Evolutionary conservation across 1,284 basidiomycete genomes (phyloP), one percentile per base, ranked within the genome.

Genomic region (Phellinidium pouzarii): DNA sequence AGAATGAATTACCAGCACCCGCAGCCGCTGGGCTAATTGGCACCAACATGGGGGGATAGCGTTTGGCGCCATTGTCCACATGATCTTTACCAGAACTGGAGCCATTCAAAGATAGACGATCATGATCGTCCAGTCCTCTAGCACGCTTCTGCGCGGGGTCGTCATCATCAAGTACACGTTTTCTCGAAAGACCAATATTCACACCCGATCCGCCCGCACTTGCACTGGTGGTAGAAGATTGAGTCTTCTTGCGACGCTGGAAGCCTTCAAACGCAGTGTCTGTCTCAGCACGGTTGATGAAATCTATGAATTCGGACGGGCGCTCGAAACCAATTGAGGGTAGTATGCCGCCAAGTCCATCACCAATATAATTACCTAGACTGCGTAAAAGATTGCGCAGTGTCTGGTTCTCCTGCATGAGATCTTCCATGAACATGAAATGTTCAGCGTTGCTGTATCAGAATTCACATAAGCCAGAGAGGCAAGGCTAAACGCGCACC

Each of bases 181-280:
- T 53, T 45, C 55, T 59, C 23, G 34, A 29, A n/a, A 47, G 56
- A 60, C 61, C 14, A 61, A 67, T 26, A 60, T 64, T 68, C 26
- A 62, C 55, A 41, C 48, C 59, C 17, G 66, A 59, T 19, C 44
- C 44, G 22, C 12, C 62, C 40, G 71, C 31, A 31, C 74, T 70
- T 59, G 78, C 77, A 56, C 50, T 19, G n/a, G n/a, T n/a, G n/a
- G n/a, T n/a, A 26, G 53, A 57, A 40, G 58, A 47, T 31, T 14
- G 46, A 57, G 36, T 67, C 31, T 65, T 65, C 53, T 84, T 89
- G 58, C 86, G 78, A 27, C 78, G 68, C 57, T 91, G 81, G 62
- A 87, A 93, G 44, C 89, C 86, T 64, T 94, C 91, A 76, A 86
- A 91, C 25, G 91, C 91, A 0, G 91, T 92, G 65, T 94, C 91